phyloP scores from a whole-genome alignment of 2,329 filamentous ascomycete genomes.

The Acrodontium crateriforme region DNA sequence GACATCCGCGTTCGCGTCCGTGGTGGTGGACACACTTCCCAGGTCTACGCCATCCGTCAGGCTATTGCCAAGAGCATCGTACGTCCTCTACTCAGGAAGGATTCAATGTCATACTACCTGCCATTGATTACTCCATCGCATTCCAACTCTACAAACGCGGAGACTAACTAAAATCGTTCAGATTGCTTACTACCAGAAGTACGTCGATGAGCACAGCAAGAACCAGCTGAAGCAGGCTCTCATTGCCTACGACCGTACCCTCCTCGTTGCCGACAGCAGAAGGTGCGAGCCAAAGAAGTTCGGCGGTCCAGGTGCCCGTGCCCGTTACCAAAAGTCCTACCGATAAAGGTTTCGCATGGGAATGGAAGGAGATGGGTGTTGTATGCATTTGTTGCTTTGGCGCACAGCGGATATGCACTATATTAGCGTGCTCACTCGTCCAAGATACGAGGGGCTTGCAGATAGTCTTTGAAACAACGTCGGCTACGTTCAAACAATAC shows the following conservation, averaged over 20 bases:
- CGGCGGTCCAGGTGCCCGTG: conserved; percentile 81
- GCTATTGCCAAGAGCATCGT: conserved; percentile 92
- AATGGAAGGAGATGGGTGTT: too few species aligned
- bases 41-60: conserved; percentile 97
- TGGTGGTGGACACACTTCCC: conserved; percentile 94
- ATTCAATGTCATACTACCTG: conserved; percentile 1
- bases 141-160: background rate
- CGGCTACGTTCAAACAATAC: too few species aligned
- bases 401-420: too few species aligned
- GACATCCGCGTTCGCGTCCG: conserved; percentile 95
- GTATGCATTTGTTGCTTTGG: too few species aligned
- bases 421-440: too few species aligned
- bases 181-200: conserved; percentile 99
- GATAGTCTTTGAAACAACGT: too few species aligned
- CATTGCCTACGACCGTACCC: conserved; percentile 88
- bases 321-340: conserved; percentile 99
- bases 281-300: conserved; percentile 99
- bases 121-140: background rate
- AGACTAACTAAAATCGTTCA: conserved; percentile 10
- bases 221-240: conserved; percentile 97
- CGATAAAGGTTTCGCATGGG: conserved; percentile 76
- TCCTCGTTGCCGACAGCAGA: conserved; percentile 98
- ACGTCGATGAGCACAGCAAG: conserved; percentile 99
- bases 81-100: conserved; percentile 19
- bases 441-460: too few species aligned